Conservation (phyloP, 2,329 filamentous ascomycete species). For the Juglanconis oblonga region DNA sequence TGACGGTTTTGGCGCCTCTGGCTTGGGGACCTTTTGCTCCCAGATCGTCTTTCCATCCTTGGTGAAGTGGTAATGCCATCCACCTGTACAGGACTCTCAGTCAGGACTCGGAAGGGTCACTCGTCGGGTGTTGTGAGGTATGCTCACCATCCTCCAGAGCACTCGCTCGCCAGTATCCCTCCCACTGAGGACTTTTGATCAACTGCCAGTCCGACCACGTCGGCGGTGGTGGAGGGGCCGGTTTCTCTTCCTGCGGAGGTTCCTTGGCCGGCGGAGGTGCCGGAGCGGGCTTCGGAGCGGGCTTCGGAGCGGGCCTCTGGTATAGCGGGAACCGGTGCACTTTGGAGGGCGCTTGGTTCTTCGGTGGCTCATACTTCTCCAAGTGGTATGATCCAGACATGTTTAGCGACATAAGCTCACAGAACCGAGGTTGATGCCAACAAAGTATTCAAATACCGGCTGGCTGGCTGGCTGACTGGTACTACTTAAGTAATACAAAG, state of each 20-base stretch:
- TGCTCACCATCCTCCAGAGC: constrained; percentile 1
- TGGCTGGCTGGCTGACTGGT: neutral
- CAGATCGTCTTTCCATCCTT: constrained; percentile 13
- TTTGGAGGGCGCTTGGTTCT: neutral
- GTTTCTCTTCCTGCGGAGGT: neutral
- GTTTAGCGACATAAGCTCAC: neutral
- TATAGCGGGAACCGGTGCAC: neutral
- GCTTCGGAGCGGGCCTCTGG: neutral
- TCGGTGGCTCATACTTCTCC: neutral
- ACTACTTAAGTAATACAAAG: neutral
- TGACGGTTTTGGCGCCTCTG: neutral
- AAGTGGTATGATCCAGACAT: constrained; percentile 12
- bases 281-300: neutral
- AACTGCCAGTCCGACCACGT: constrained; percentile 15
- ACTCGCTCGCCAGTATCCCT: constrained; percentile 16
- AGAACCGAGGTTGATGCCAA: neutral
- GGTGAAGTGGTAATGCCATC: constrained; percentile 14
- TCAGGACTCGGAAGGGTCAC: neutral
- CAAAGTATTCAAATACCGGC: neutral
- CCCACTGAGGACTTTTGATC: constrained; percentile 3
- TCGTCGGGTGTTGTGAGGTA: neutral
- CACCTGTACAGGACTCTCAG: neutral
- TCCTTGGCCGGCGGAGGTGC: neutral
- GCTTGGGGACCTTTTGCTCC: constrained; percentile 4
- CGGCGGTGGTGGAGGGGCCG: neutral